A percentile compares a stretch with the other conserved stretches of the same genome.
phyloP scores from a whole-genome alignment of 2,329 filamentous ascomycete genomes.

The Botrytis elliptica region DNA sequence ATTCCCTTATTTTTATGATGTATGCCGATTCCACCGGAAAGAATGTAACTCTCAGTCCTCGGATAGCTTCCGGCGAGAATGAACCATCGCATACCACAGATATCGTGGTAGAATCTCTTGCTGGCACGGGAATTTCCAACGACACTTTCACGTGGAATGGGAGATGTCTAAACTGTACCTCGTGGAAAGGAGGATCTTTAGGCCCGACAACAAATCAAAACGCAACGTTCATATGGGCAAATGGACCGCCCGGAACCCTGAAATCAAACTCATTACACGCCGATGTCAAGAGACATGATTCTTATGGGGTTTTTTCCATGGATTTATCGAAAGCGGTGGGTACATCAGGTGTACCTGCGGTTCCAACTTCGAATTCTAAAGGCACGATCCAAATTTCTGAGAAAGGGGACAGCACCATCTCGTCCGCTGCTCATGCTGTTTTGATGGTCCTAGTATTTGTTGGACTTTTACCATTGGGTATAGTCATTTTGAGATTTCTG shows the following conservation, averaged over 20 bases:
- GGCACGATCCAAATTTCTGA: constrained; percentile 45
- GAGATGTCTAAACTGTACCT: constrained; percentile 53
- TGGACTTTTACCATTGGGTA: constrained; percentile 55
- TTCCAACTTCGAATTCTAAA: constrained; percentile 30
- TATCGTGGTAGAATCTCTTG: constrained; percentile 47
- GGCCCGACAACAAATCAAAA: constrained; percentile 47
- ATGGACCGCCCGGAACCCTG: constrained; percentile 49
- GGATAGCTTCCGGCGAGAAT: constrained; percentile 49
- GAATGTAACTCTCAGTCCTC: constrained; percentile 57
- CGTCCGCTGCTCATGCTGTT: constrained; percentile 39
- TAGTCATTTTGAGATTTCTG: constrained; percentile 52
- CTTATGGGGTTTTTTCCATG: constrained; percentile 55
- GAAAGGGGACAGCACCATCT: constrained; percentile 35
- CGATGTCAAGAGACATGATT: constrained; percentile 51
- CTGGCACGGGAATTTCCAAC: constrained; percentile 49
- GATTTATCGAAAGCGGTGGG: constrained; percentile 54
- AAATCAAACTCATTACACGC: constrained; percentile 46
- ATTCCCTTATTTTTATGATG: constrained; percentile 54
- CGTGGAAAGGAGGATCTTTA: constrained; percentile 50
- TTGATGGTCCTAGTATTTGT: constrained; percentile 58
- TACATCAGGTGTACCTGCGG: constrained; percentile 44
- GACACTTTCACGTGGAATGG: constrained; percentile 48
- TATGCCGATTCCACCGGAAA: constrained; percentile 49
- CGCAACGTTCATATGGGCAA: constrained; percentile 55
- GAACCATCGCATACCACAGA: constrained; percentile 50